Evolutionary conservation across 495 filamentous ascomycete species (phyloP).

Genomic region (Clohesyomyces aquaticus): DNA sequence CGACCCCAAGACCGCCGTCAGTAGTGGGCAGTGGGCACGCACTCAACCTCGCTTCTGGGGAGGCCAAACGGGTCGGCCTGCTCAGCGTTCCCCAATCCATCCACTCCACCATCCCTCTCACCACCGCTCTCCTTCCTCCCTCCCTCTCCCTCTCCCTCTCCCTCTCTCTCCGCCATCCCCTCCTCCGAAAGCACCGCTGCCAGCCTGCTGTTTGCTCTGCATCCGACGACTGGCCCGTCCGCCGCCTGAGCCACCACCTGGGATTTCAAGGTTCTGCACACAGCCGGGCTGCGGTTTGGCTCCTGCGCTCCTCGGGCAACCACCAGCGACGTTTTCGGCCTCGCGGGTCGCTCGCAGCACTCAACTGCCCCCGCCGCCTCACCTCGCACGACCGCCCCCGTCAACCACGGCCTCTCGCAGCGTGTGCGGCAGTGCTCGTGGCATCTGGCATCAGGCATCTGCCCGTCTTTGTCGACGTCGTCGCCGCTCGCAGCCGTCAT

Average conservation of each 20-base stretch:
- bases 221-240: not conserved
- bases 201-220: not conserved
- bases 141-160: not conserved
- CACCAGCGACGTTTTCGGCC: not conserved
- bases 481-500: constrained; percentile 7
- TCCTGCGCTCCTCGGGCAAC: constrained; percentile 20
- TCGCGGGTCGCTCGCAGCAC: not conserved
- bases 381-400: constrained; percentile 12
- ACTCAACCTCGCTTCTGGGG: constrained; percentile 2
- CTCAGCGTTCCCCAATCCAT: constrained; percentile 1
- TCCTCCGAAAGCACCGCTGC: not conserved
- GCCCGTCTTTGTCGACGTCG: not conserved
- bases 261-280: not conserved
- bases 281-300: constrained; percentile 27
- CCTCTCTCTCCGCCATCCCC: constrained; percentile 11
- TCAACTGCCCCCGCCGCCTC: not conserved
- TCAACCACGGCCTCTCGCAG: not conserved
- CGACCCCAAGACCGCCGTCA: too few species aligned
- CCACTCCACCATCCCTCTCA: not conserved
- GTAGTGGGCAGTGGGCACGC: too few species aligned
- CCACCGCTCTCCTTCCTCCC: constrained; percentile 1
- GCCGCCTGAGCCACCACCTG: constrained; percentile 8
- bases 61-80: constrained; percentile 4
- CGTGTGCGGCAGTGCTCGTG: constrained; percentile 24
- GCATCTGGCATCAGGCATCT: too few species aligned